Evolutionary conservation across 1,284 basidiomycete species (phyloP).

Genomic region (Ceratobasidium sp.): DNA sequence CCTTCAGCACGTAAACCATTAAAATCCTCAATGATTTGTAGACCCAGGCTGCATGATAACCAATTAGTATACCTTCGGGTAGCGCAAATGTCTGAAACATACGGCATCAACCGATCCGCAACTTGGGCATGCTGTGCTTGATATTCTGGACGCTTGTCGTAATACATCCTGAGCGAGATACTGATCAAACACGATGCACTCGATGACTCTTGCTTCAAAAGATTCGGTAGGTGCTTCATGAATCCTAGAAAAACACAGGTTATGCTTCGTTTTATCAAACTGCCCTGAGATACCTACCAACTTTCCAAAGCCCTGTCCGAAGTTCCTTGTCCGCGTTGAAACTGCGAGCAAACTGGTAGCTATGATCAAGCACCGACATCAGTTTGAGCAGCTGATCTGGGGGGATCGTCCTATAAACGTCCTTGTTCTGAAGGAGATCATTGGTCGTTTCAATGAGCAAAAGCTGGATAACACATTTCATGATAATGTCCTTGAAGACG

Average conservation of each 20-base stretch:
- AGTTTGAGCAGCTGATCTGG: constrained; percentile 90
- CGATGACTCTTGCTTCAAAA: constrained; percentile 97
- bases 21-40: constrained; percentile 91
- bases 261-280: not conserved
- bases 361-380: constrained; percentile 94
- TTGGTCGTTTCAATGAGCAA: constrained; percentile 97
- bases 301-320: constrained; percentile 98
- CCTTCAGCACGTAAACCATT: constrained; percentile 89
- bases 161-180: constrained; percentile 92
- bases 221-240: constrained; percentile 99
- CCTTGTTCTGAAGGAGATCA: constrained; percentile 90
- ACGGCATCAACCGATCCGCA: constrained; percentile 90
- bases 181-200: constrained; percentile 96
- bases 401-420: constrained; percentile 94
- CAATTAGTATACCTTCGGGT: constrained; percentile 30
- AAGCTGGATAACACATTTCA: constrained; percentile 98
- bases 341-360: constrained; percentile 94
- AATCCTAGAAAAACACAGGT: constrained; percentile 69
- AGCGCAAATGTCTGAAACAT: constrained; percentile 51
- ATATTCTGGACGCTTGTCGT: constrained; percentile 86
- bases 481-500: constrained; percentile 98
- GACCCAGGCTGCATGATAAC: constrained; percentile 68
- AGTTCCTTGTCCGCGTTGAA: constrained; percentile 99
- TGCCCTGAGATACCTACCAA: constrained; percentile 70
- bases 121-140: constrained; percentile 83